These are phyloP conservation scores for Bipolaris zeicola DNA, from an alignment of 2,329 filamentous ascomycete species.

Conservation along the genomic window DNA sequence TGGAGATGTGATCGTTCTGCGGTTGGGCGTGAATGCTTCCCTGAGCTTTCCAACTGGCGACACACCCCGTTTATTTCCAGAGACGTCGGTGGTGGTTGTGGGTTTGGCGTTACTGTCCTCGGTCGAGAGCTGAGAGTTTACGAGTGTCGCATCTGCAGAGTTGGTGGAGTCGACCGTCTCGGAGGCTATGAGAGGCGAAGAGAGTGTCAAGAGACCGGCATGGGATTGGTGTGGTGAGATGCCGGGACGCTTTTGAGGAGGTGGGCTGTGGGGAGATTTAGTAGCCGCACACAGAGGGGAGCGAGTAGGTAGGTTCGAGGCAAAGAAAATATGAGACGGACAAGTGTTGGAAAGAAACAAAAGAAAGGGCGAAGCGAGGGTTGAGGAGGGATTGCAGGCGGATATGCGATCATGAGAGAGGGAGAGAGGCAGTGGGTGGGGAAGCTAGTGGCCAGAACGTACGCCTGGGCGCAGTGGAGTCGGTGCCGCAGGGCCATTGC, in stretches of 20 bases:
- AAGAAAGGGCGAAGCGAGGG: slow-evolving; percentile 19
- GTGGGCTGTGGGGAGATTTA: slow-evolving; percentile 37
- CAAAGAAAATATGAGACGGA: slow-evolving; percentile 23
- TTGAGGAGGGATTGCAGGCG: slow-evolving; percentile 13
- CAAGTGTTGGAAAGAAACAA: slow-evolving; percentile 13
- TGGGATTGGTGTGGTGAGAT: slow-evolving; percentile 58
- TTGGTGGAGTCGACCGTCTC: slow-evolving; percentile 45
- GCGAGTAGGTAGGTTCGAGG: slow-evolving; percentile 18
- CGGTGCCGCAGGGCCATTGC: slow-evolving; percentile 27
- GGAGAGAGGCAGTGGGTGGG: slow-evolving; percentile 23
- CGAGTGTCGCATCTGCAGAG: slow-evolving; percentile 30
- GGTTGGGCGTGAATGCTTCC: slow-evolving; percentile 65
- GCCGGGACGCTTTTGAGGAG: slow-evolving; percentile 43
- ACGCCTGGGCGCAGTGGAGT: slow-evolving; percentile 22
- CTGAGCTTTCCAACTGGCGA: slow-evolving; percentile 75
- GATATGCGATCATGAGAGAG: slow-evolving; percentile 18
- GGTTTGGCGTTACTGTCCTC: slow-evolving; percentile 36
- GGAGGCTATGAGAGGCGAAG: slow-evolving; percentile 54
- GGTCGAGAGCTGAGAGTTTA: slow-evolving; percentile 40
- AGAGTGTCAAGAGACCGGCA: slow-evolving; percentile 55
- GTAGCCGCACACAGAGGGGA: slow-evolving; percentile 26
- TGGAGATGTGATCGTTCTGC: slow-evolving; percentile 26
- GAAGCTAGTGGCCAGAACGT: slow-evolving; percentile 27
- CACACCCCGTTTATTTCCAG: slow-evolving; percentile 60
- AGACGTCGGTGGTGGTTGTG: slow-evolving; percentile 42